Conservation (phyloP, 2,329 filamentous ascomycete species). For the Fusarium irregulare region DNA sequence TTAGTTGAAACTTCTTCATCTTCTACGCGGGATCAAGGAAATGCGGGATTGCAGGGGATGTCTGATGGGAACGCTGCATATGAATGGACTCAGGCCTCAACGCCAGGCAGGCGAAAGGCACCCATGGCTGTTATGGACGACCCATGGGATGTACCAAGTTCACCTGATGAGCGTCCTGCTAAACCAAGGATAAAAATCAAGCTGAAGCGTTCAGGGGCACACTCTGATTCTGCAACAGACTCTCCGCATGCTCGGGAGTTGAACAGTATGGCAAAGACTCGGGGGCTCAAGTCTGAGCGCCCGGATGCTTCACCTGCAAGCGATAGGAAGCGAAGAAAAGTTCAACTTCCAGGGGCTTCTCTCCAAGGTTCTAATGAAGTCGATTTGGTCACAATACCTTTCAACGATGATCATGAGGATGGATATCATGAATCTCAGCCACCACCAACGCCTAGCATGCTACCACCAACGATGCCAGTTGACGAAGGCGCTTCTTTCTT, state of each 20-base stretch:
- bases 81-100: conserved; percentile 51
- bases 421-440: conserved; percentile 11
- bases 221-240: not conserved
- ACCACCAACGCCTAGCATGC: conserved; percentile 41
- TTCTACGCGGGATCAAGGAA: conserved; percentile 47
- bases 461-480: conserved; percentile 46
- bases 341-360: conserved; percentile 21
- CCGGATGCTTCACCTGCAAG: conserved; percentile 7
- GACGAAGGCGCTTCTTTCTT: conserved; percentile 48
- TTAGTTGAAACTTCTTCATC: conserved; percentile 45
- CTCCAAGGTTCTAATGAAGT: conserved; percentile 42
- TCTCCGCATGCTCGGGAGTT: not conserved
- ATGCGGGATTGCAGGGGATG: conserved; percentile 18
- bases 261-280: not conserved
- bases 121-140: conserved; percentile 46
- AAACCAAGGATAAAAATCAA: conserved; percentile 30
- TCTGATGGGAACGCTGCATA: conserved; percentile 26
- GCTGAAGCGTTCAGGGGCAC: conserved; percentile 25
- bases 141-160: conserved; percentile 60
- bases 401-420: conserved; percentile 34
- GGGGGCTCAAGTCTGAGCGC: not conserved
- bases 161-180: conserved; percentile 47
- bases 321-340: conserved; percentile 42
- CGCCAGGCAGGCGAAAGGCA: conserved; percentile 46
- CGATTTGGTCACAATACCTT: conserved; percentile 42